Evolutionary conservation across 179 eudicot genomes (phyloP).

Genomic region (Vitellaria paradoxa): DNA sequence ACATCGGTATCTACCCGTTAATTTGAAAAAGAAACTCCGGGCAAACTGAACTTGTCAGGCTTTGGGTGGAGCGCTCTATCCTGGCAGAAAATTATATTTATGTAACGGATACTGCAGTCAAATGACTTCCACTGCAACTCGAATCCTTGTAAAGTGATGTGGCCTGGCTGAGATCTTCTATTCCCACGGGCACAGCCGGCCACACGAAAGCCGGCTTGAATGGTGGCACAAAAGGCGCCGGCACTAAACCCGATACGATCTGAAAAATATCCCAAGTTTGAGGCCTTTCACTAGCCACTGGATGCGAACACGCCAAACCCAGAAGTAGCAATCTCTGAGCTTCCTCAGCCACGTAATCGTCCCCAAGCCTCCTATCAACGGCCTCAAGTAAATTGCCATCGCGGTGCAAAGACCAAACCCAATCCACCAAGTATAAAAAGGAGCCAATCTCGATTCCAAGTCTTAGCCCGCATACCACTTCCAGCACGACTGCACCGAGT

Average conservation of each 20-base stretch:
- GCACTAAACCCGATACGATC: conserved; percentile 51
- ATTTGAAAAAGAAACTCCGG: too few relatives aligned
- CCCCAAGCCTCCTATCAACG: conserved; percentile 46
- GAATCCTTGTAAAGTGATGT: conserved; percentile 24
- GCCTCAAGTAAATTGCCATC: conserved; percentile 54
- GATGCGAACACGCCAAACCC: conserved; percentile 77
- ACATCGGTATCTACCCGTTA: too few relatives aligned
- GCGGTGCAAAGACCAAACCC: conserved; percentile 83
- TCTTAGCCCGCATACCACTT: conserved; percentile 61
- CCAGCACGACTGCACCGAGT: conserved; percentile 64
- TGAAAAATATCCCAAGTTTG: conserved; percentile 49
- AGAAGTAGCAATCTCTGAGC: conserved; percentile 57
- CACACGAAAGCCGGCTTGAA: conserved; percentile 81
- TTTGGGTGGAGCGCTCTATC: not conserved
- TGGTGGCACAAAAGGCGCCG: conserved; percentile 55
- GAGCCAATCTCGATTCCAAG: conserved; percentile 56
- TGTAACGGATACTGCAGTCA: conserved; percentile 29
- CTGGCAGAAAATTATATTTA: too few relatives aligned
- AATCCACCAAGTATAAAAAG: conserved; percentile 56
- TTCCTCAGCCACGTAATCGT: conserved; percentile 47
- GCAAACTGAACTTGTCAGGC: too few relatives aligned
- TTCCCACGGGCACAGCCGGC: conserved; percentile 50
- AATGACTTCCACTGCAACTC: conserved; percentile 31
- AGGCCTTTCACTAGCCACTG: conserved; percentile 55
- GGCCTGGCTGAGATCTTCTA: conserved; percentile 36